Evolutionary conservation across 208 protist species (phyloP), one percentile per base, ranked within the genome.

Genomic region (Tritrichomonas musculus): DNA sequence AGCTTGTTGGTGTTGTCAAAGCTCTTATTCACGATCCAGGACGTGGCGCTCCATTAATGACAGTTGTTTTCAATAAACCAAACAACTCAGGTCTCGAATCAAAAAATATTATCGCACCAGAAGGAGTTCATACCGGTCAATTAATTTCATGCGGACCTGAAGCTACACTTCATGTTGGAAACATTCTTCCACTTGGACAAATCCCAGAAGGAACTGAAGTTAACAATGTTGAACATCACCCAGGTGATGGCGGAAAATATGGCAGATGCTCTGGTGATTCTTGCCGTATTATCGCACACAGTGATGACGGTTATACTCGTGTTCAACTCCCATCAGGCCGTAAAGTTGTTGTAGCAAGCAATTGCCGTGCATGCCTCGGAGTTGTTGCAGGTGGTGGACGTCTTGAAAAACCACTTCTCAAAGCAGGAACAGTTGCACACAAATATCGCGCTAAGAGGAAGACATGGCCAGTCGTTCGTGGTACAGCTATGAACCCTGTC

Each of bases 121-220:
- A 99, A 97, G 99, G 99, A 93, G 97, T 99, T 94, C 98, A 99
- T 97, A 99, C 98, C 66, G 99, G 99, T 93, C 98, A 99, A 97
- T 99, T 98, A 94, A 94, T 99, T 92, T 99, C 98, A 96, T 98
- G 96, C 96, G 99, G 99, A 93, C 97, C 97, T 94, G 99, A 99
- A 96, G 98, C 94, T 77, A 36, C 93, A n/a, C 69, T 96, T 39
- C 65, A 84, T 30, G 77, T 99, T 93, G 99, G 98, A 94, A 99
- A 99, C 97, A 96, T 99, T 53, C 95, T 99, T 36, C 99, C 98
- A 66, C 88, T 99, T 50, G 96, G 96, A 53, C 94, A 96, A 84
- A 96, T 99, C 94, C 98, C 98, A 84, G 98, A 99, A 96, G 99
- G 99, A 97, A 99, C 98, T 95, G 97, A 99, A 94, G 96, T 99